Base-by-base conservation (phyloP, 495 filamentous ascomycete genomes). In the Penicillium maclennaniae region DNA sequence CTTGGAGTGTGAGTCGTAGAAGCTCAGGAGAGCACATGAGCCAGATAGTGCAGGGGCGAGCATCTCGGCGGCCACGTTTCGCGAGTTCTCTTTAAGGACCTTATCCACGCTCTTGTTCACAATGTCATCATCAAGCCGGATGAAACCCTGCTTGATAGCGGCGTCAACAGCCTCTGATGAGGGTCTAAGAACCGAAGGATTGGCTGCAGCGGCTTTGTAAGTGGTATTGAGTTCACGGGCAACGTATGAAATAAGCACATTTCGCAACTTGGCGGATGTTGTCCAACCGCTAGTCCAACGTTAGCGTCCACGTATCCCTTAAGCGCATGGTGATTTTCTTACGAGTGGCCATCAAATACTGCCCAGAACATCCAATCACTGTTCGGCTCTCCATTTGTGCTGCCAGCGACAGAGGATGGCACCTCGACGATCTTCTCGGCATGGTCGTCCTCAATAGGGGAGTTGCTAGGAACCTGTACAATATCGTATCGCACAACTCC, bases 361-460 rank as follows among this genome's bases (percentile, higher is more conserved):
- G 90, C 92, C 95, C 95, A 99, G 67, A 99, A 99, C 90, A 97
- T 97, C 93, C 93, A 99, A 65, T 99, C 93, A 53, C 81, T 90
- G 41, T 73, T 83, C n/a, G 74, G 47, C 6, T 73, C 68, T 28
- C 79, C 79, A 55, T 78, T 74, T 28, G 73, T 66, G 26, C 76
- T 69, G 10, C 75, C 73, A 19, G 80, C 75, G 36, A 81, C 74
- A 47, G 68, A 75, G 23, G 80, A 69, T 3, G 88, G 85, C 12
- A 96, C 80, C 71, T 98, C 91, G 38, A 97, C 88, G 54, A 97
- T 95, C 80, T 95, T 95, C 73, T 97, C 95, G 27, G 87, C 84
- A 66, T 99, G 93, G 64, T 99, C 93, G 63, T 99, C 93, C 71
- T 99, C 93, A 53, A 99, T 99, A 0, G 93, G 93, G 56, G 96